phyloP scores from a whole-genome alignment of 2,329 filamentous ascomycete genomes.

The Diaporthe humulicola region DNA sequence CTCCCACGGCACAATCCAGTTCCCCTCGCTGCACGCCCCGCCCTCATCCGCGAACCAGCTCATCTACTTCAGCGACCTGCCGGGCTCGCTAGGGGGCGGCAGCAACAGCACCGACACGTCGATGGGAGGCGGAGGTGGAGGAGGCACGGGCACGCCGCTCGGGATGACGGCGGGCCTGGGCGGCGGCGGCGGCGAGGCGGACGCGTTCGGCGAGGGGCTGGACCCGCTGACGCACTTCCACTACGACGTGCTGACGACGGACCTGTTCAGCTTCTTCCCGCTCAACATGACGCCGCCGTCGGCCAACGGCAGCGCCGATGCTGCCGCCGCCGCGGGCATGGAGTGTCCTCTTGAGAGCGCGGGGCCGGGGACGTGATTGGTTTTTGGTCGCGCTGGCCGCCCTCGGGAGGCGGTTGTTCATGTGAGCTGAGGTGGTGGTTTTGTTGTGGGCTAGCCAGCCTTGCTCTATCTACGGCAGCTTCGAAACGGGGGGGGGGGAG shows the following conservation, averaged over 20 bases:
- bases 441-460: background rate
- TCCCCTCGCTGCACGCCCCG: constrained; percentile 43
- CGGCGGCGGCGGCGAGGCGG: background rate
- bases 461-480: no score
- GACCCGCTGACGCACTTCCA: constrained; percentile 38
- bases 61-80: constrained; percentile 44
- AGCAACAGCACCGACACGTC: background rate
- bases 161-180: constrained; percentile 17
- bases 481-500: no score
- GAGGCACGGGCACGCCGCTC: background rate
- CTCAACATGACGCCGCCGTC: constrained; percentile 41
- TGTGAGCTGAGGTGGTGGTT: background rate
- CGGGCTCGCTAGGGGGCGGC: constrained; percentile 19
- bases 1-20: constrained; percentile 41
- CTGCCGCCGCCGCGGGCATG: background rate
- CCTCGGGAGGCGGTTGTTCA: background rate
- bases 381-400: background rate
- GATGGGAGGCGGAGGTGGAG: no score
- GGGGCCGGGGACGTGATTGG: constrained; percentile 1
- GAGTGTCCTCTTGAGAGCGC: constrained; percentile 10
- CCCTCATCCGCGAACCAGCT: constrained; percentile 38
- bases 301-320: background rate
- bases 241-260: constrained; percentile 48
- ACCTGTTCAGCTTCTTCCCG: constrained; percentile 47
- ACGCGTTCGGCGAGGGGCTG: constrained; percentile 30